A percentile compares a stretch with the other conserved stretches of the same genome.
These are phyloP conservation scores for Pseudopyricularia javanii DNA, from an alignment of 2,329 filamentous ascomycete species.

Conservation along the genomic window DNA sequence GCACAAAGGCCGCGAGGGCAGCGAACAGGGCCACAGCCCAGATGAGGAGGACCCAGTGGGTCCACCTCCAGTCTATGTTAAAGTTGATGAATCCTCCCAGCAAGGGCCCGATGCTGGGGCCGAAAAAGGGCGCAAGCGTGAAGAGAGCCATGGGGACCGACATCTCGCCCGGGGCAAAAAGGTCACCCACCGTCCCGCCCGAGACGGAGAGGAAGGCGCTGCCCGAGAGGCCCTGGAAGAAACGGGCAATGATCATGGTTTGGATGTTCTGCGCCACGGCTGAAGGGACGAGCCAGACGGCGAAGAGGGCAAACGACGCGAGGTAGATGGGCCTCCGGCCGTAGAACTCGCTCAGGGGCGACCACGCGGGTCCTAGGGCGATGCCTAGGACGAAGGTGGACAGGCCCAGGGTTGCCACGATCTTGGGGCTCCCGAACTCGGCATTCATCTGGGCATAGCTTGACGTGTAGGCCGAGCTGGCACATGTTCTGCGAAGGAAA, in stretches of 20 bases:
- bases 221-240: slow-evolving; percentile 63
- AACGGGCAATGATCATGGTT: slow-evolving; percentile 67
- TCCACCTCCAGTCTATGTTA: slow-evolving; percentile 65
- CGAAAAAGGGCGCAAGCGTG: slow-evolving; percentile 50
- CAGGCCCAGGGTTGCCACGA: slow-evolving; percentile 69
- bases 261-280: slow-evolving; percentile 72
- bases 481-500: slow-evolving; percentile 21
- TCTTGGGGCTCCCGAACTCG: slow-evolving; percentile 59
- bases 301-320: slow-evolving; percentile 57
- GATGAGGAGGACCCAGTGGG: slow-evolving; percentile 74
- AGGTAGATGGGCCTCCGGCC: slow-evolving; percentile 75
- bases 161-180: slow-evolving; percentile 58
- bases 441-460: slow-evolving; percentile 66
- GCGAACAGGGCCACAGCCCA: slow-evolving; percentile 58
- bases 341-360: slow-evolving; percentile 64
- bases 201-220: slow-evolving; percentile 61
- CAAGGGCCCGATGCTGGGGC: slow-evolving; percentile 47
- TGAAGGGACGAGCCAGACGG: slow-evolving; percentile 71
- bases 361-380: slow-evolving; percentile 49
- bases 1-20: slow-evolving; percentile 59
- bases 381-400: slow-evolving; percentile 73
- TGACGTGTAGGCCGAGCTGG: slow-evolving; percentile 78
- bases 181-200: slow-evolving; percentile 74
- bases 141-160: slow-evolving; percentile 77
- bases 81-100: slow-evolving; percentile 76